Evolutionary conservation across 352 stramenopile genomes (phyloP).

Genomic region (Phytophthora boehmeriae): DNA sequence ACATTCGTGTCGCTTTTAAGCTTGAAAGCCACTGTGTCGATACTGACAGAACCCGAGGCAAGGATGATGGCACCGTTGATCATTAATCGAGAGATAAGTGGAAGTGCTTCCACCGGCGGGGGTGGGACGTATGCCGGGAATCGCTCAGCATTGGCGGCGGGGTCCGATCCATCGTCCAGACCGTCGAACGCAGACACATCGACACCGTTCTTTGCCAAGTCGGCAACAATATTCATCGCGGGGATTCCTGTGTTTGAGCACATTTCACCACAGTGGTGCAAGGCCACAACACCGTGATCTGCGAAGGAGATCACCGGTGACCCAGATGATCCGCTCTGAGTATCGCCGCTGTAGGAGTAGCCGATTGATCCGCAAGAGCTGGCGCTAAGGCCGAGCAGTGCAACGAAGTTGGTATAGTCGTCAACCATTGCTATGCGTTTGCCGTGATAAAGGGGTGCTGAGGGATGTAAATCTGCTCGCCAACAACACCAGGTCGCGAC

Average conservation of each 20-base stretch:
- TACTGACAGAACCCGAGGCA: conserved; percentile 34
- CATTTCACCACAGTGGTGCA: conserved; percentile 72
- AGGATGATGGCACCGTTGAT: conserved; percentile 41
- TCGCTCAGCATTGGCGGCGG: conserved; percentile 27
- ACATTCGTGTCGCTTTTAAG: conserved; percentile 50
- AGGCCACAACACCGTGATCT: conserved; percentile 64
- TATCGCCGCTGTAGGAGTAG: conserved; percentile 72
- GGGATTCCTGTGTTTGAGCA: conserved; percentile 68
- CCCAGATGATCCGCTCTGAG: conserved; percentile 63
- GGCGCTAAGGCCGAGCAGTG: conserved; percentile 36
- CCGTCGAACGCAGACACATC: conserved; percentile 45
- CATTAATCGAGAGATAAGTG: conserved; percentile 25
- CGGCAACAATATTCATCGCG: conserved; percentile 45
- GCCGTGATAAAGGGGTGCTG: conserved; percentile 54
- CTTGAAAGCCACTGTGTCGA: conserved; percentile 61
- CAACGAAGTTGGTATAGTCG: conserved; percentile 49
- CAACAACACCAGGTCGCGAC: conserved; percentile 27
- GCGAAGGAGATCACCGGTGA: conserved; percentile 57
- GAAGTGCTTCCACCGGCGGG: conserved; percentile 9
- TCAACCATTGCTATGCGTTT: conserved; percentile 61
- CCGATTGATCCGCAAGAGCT: conserved; percentile 42
- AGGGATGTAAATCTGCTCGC: conserved; percentile 58
- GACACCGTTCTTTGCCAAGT: conserved; percentile 39
- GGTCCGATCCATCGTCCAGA: conserved; percentile 31
- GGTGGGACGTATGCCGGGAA: conserved; percentile 50